Evolutionary conservation across 2,329 filamentous ascomycete genomes (phyloP), one percentile per base, ranked within the genome.

Genomic region (Moelleriella libera): DNA sequence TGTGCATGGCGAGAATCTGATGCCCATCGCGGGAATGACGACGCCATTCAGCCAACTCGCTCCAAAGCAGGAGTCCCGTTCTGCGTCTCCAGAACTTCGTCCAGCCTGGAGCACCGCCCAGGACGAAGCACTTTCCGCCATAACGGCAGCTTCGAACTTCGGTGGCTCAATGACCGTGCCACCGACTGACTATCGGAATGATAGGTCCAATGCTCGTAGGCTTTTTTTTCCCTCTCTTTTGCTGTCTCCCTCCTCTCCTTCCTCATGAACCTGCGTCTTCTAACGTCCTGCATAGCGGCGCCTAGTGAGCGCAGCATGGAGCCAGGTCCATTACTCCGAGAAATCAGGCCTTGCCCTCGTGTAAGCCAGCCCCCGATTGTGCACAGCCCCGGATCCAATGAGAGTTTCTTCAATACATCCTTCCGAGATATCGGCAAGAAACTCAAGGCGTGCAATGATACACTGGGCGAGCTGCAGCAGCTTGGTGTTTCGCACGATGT

Each of bases 401-500:
- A 68, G 30, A 66, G 62, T 46, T 68, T 68, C 51, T 67, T 68
- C 39, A 62, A 69, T 41, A 63, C 61, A 2, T 70, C 68, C 1
- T 70, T 70, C 40, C 61, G 64, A 42, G 71, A 74, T 6, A 76
- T 88, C 5, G 80, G 80, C 0, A 68, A 72, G n/a, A 72, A 78
- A 43, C 65, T 83, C 1, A 83, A 83, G 46, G 70, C 75, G 0
- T 77, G 81, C 45, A 81, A 87, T 2, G 71, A 83, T 44, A 76
- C 77, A 0, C 73, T 88, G 0, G 77, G 76, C 3, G 76, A 83
- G 44, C 73, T 95, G 0, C 78, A 86, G 45, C 73, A 80, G 5
- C 72, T 90, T 0, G 85, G 84, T 0, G 80, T 94, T 1, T 80
- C 84, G 45, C 77, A 84, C 14, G 75, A 80, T 5, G 76, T 87